Percentiles rank a stretch among this genome's conserved stretches.
Evolutionary conservation across 805 yeast species (phyloP).

Genomic region (Cyberlindnera maclurae): DNA sequence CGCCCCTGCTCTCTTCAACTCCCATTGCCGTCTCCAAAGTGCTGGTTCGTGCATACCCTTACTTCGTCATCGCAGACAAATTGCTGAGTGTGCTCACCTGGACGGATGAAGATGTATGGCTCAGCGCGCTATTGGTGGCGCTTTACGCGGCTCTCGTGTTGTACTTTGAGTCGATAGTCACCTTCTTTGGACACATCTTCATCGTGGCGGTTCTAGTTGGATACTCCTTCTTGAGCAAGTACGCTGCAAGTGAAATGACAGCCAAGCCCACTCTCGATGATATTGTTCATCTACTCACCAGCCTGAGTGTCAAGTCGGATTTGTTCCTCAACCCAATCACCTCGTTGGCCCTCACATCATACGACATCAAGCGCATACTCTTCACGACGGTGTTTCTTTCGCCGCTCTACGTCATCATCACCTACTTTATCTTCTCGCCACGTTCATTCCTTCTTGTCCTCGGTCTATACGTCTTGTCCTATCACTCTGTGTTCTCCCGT

Average conservation of each 20-base stretch:
- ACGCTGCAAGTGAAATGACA: constrained; percentile 51
- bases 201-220: constrained; percentile 54
- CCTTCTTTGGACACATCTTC: constrained; percentile 77
- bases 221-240: constrained; percentile 51
- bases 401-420: constrained; percentile 70
- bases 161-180: constrained; percentile 72
- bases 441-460: constrained; percentile 50
- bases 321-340: constrained; percentile 76
- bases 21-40: constrained; percentile 89
- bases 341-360: constrained; percentile 59
- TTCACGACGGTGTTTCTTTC: constrained; percentile 82
- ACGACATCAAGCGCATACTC: constrained; percentile 72
- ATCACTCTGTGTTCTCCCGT: constrained; percentile 80
- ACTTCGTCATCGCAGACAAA: constrained; percentile 65
- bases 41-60: constrained; percentile 77
- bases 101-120: constrained; percentile 83
- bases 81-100: constrained; percentile 73
- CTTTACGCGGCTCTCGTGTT: constrained; percentile 50
- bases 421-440: constrained; percentile 66
- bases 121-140: constrained; percentile 55
- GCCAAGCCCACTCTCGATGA: constrained; percentile 81
- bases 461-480: constrained; percentile 62
- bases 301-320: constrained; percentile 70
- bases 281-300: constrained; percentile 67
- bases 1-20: constrained; percentile 81